phyloP scores from a whole-genome alignment of 1,284 basidiomycete species.

The Phlebopus sp. region DNA sequence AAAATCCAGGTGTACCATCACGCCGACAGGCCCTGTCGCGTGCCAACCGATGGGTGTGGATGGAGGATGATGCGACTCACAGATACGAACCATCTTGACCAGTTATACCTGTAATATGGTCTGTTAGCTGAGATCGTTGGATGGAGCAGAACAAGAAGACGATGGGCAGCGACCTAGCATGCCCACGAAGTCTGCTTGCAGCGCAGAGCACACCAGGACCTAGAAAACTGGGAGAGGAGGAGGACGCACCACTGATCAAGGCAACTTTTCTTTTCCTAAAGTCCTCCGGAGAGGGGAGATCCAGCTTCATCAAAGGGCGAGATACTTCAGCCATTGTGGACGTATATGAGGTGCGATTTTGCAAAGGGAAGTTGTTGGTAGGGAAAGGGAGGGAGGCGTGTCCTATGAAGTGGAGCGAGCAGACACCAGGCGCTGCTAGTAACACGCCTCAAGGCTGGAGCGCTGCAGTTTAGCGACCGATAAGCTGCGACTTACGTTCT shows the following conservation, averaged over 20 bases:
- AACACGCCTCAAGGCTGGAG: not conserved
- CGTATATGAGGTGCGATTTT: constrained; percentile 1
- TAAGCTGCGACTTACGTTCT: too few species aligned
- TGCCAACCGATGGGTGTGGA: not conserved
- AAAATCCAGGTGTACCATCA: too few species aligned
- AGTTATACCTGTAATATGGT: constrained; percentile 67
- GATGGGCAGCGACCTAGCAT: constrained; percentile 4
- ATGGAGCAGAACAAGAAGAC: constrained; percentile 1
- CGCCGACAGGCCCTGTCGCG: not conserved
- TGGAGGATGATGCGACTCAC: constrained; percentile 40
- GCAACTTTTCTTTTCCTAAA: constrained; percentile 87
- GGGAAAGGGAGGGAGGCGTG: not conserved
- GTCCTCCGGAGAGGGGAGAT: constrained; percentile 70
- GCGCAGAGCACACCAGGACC: not conserved
- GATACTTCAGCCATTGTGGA: constrained; percentile 21
- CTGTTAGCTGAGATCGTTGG: constrained; percentile 5
- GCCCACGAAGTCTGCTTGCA: not conserved
- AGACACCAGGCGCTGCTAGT: not conserved
- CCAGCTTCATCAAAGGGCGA: constrained; percentile 47
- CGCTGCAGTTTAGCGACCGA: too few species aligned
- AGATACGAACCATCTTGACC: constrained; percentile 91
- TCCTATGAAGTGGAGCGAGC: not conserved
- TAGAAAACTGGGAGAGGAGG: constrained; percentile 6
- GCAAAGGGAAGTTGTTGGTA: not conserved
- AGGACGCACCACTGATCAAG: constrained; percentile 72